These are phyloP conservation scores for Kernera saxatilis DNA, from an alignment of 345 rosid genomes.

Conservation along the genomic window DNA sequence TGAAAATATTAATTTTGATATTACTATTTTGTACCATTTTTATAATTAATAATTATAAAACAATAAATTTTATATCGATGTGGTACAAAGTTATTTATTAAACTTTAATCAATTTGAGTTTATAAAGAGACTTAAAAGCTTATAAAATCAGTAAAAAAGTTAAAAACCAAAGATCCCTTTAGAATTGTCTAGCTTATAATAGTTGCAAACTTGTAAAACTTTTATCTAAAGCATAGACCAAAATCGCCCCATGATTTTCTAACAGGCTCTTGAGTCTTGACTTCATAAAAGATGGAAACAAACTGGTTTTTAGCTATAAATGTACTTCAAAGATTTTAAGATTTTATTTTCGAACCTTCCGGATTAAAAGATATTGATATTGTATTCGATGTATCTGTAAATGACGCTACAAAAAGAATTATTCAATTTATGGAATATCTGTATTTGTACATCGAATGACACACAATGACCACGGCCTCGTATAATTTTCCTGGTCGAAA, in stretches of 20 bases:
- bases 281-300: neutral
- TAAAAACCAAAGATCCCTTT: neutral
- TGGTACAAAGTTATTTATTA: too few species aligned
- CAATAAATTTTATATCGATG: too few species aligned
- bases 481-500: constrained; percentile 13
- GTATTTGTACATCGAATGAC: neutral
- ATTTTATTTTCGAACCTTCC: neutral
- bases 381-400: neutral
- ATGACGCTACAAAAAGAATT: neutral
- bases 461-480: constrained; percentile 9
- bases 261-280: neutral
- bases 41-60: too few species aligned
- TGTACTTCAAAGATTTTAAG: neutral
- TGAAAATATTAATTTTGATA: too few species aligned
- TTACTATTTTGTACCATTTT: too few species aligned
- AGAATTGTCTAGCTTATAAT: neutral
- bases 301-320: neutral
- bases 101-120: too few species aligned
- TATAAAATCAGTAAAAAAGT: neutral
- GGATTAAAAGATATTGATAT: neutral
- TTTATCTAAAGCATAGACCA: neutral
- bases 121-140: neutral
- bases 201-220: neutral
- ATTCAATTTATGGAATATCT: neutral
- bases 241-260: neutral